Conservation (phyloP, 2,329 filamentous ascomycete species). For the Alternaria dauci region DNA sequence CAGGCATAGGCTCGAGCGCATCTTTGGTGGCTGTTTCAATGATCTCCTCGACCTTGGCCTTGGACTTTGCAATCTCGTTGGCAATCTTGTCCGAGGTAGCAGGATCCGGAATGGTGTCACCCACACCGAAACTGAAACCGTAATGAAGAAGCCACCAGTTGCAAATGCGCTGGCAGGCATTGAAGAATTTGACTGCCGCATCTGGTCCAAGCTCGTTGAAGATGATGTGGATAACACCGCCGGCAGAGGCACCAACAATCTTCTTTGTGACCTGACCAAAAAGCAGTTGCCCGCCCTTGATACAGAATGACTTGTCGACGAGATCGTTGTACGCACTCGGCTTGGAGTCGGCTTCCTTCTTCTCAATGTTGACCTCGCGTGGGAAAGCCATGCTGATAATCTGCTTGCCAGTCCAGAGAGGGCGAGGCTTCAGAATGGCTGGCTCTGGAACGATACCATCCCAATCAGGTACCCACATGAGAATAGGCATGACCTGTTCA, state of each 20-base stretch:
- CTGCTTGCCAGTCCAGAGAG: slow-evolving; percentile 98
- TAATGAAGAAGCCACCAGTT: slow-evolving; percentile 98
- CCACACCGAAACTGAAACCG: slow-evolving; percentile 97
- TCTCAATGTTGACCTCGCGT: slow-evolving; percentile 75
- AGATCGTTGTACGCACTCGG: slow-evolving; percentile 65
- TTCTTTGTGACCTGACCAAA: slow-evolving; percentile 94
- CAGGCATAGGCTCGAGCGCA: slow-evolving; percentile 87
- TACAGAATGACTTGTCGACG: slow-evolving; percentile 79
- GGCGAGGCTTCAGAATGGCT: slow-evolving; percentile 90
- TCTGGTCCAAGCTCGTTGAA: slow-evolving; percentile 93
- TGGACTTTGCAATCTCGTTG: slow-evolving; percentile 79
- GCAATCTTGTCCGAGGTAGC: slow-evolving; percentile 86
- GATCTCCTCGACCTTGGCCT: slow-evolving; percentile 78
- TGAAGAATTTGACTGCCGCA: slow-evolving; percentile 92
- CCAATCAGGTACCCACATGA: slow-evolving; percentile 98
- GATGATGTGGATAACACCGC: slow-evolving; percentile 93
- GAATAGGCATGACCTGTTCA: slow-evolving; percentile 93
- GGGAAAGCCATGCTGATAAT: slow-evolving; percentile 94
- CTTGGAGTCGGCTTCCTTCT: slow-evolving; percentile 68
- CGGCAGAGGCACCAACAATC: slow-evolving; percentile 85
- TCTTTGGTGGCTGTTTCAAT: slow-evolving; percentile 84
- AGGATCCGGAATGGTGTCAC: slow-evolving; percentile 93
- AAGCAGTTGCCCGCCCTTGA: slow-evolving; percentile 87
- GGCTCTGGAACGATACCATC: slow-evolving; percentile 92
- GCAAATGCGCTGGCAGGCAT: slow-evolving; percentile 91